These are phyloP conservation scores for Sesbania bispinosa DNA, from an alignment of 306 rosid species.

Conservation along the genomic window DNA sequence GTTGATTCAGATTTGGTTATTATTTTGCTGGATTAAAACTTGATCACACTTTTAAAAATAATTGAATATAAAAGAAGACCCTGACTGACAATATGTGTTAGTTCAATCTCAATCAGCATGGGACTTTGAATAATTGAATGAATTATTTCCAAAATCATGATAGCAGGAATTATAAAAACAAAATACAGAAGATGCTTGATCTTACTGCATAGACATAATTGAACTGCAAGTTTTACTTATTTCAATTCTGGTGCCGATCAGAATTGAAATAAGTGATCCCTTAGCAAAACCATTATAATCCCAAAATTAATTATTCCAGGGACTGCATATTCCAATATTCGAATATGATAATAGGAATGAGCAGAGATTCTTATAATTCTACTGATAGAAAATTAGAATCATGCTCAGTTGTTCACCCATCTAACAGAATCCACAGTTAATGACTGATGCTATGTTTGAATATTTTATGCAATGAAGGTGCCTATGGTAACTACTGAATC, in stretches of 20 bases:
- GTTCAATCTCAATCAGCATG: neutral
- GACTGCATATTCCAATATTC: too few species aligned
- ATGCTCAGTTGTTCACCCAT: neutral
- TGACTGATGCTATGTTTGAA: slow-evolving; percentile 12
- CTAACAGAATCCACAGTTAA: slow-evolving; percentile 19
- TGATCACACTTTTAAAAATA: neutral
- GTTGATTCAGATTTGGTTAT: slow-evolving; percentile 7
- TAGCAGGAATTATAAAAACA: neutral
- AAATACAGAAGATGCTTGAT: slow-evolving; percentile 15
- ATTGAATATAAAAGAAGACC: slow-evolving; percentile 15
- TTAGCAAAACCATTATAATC: too few species aligned
- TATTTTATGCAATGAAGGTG: slow-evolving; percentile 49
- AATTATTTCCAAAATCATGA: slow-evolving; percentile 13
- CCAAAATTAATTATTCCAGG: too few species aligned
- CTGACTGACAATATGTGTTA: neutral
- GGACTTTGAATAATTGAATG: neutral
- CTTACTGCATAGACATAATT: neutral
- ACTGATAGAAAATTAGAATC: neutral
- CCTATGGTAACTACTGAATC: slow-evolving; percentile 84
- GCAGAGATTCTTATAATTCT: slow-evolving; percentile 5
- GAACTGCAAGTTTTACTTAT: neutral
- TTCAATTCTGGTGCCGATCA: neutral
- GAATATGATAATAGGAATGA: neutral
- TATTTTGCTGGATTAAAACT: slow-evolving; percentile 20
- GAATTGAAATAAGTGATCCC: too few species aligned